Percentiles rank a stretch among this genome's conserved stretches.
Evolutionary conservation across 78 protist genomes (phyloP).

Genomic region (Protostelium mycophagum): DNA sequence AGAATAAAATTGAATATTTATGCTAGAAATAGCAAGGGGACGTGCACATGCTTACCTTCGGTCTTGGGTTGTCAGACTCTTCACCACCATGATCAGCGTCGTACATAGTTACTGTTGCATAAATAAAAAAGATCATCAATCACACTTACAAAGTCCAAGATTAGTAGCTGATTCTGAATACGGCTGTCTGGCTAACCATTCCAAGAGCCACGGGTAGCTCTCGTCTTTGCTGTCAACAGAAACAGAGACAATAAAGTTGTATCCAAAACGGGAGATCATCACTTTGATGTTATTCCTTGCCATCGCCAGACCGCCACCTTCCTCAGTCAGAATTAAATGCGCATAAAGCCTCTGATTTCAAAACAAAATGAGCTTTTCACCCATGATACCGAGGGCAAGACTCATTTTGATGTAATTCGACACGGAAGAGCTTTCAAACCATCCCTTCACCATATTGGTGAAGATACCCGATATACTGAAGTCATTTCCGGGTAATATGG

Average conservation of each 20-base stretch:
- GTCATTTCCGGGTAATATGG: background rate
- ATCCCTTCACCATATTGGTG: background rate
- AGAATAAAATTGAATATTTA: too few relatives aligned
- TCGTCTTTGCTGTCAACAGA: constrained; percentile 38
- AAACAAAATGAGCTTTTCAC: background rate
- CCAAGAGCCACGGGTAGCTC: constrained; percentile 51
- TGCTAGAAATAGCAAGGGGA: too few relatives aligned
- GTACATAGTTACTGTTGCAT: background rate
- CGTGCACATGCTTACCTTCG: background rate
- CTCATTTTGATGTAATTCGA: background rate
- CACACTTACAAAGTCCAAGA: background rate
- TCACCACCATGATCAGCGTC: background rate
- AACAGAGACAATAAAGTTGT: constrained; percentile 41
- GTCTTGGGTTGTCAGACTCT: background rate
- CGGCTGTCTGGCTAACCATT: constrained; percentile 27
- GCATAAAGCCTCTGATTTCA: too few relatives aligned
- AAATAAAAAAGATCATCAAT: background rate
- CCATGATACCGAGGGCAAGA: background rate
- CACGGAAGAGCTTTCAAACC: background rate
- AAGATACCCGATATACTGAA: background rate
- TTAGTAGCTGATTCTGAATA: background rate
- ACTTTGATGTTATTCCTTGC: background rate
- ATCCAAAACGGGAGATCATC: background rate
- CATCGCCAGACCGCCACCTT: background rate
- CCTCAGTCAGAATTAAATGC: background rate